phyloP scores from a whole-genome alignment of 805 yeast genomes.

The Pichia cephalocereana region DNA sequence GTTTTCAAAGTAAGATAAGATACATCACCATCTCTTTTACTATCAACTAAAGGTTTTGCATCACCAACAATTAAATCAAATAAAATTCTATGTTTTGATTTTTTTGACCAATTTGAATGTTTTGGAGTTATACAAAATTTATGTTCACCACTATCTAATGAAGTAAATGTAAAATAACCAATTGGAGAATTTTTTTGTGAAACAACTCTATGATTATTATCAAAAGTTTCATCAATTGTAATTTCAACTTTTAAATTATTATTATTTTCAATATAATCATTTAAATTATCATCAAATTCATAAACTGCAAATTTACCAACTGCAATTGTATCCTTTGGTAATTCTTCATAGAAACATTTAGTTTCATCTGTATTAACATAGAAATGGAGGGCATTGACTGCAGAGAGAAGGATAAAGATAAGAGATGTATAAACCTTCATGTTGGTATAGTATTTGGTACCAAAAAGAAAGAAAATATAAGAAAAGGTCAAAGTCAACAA shows the following conservation, averaged over 20 bases:
- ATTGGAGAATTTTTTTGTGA: conserved; percentile 55
- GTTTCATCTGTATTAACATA: conserved; percentile 69
- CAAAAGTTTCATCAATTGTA: conserved; percentile 71
- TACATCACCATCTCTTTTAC: conserved; percentile 52
- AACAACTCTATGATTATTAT: conserved; percentile 67
- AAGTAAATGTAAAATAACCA: conserved; percentile 68
- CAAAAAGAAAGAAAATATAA: too few species aligned
- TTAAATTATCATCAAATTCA: conserved; percentile 42
- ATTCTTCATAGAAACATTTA: conserved; percentile 77
- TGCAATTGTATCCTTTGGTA: conserved; percentile 69
- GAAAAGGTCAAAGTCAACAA: too few species aligned
- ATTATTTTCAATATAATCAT: conserved; percentile 39
- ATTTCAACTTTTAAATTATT: conserved; percentile 52
- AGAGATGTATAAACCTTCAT: background rate
- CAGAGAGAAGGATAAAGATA: conserved; percentile 3
- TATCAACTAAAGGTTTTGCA: conserved; percentile 52
- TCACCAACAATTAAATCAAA: conserved; percentile 64
- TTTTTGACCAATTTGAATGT: conserved; percentile 36
- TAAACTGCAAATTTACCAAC: conserved; percentile 69
- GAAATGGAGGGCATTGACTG: conserved; percentile 55
- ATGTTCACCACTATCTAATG: conserved; percentile 71
- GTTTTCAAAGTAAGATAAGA: conserved; percentile 49
- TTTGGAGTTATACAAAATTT: conserved; percentile 59
- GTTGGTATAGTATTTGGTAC: too few species aligned
- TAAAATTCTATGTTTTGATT: conserved; percentile 54